Percentiles rank a stretch among this genome's conserved stretches.
phyloP scores from a whole-genome alignment of 2,329 filamentous ascomycete species.

The Tolypocladium sp. region DNA sequence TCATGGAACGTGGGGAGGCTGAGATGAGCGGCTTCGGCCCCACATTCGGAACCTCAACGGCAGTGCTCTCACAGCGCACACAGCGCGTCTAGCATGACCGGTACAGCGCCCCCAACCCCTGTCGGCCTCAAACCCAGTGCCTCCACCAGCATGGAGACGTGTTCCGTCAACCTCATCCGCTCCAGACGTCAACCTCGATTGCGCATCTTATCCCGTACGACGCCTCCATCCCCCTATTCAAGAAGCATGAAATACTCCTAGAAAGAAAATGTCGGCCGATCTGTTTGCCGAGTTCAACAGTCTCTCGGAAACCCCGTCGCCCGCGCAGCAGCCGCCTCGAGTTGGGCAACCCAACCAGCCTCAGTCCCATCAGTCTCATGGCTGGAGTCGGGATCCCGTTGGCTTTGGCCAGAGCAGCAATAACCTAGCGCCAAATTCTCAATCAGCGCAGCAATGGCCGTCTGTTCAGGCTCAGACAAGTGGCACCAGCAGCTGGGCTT shows the following conservation, averaged over 20 bases:
- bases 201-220: background rate
- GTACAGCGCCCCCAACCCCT: background rate
- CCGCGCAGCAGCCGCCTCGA: conserved; percentile 9
- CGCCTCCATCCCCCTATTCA: background rate
- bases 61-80: background rate
- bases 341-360: conserved; percentile 5
- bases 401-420: conserved; percentile 11
- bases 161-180: background rate
- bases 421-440: conserved; percentile 5
- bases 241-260: background rate
- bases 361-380: conserved; percentile 4
- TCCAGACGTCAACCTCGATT: background rate
- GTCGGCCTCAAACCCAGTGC: background rate
- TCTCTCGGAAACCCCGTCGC: conserved; percentile 28
- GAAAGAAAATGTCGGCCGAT: conserved; percentile 51
- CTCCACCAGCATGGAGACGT: background rate
- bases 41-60: background rate
- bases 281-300: conserved; percentile 55
- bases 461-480: conserved; percentile 15
- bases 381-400: conserved; percentile 14
- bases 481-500: conserved; percentile 10
- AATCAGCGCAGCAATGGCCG: conserved; percentile 20
- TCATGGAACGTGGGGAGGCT: background rate
- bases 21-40: background rate
- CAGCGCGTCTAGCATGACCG: background rate